Evolutionary conservation across 2,329 filamentous ascomycete species (phyloP), one percentile per base, ranked within the genome.

Genomic region (Phaeosphaeriaceae sp.): DNA sequence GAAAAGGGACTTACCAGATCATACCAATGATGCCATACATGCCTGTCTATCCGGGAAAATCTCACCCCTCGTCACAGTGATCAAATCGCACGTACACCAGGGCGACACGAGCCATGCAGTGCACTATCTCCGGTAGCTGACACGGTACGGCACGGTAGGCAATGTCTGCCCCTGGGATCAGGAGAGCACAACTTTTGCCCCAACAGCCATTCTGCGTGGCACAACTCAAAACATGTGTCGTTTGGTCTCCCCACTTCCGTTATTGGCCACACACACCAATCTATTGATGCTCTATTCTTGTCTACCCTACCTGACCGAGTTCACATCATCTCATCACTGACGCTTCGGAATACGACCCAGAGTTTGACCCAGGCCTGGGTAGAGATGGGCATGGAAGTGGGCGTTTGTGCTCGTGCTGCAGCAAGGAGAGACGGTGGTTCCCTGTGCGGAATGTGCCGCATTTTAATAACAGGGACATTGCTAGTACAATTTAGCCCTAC

Each of bases 101-200:
- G 49, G 46, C 36, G 48, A 55, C 46, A 48, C 16, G 42, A 30
- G 42, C 48, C 47, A 50, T 54, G 52, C 43, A 47, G 34, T 45
- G 52, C 54, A 50, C 32, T 39, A 55, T 54, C 52, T 51, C 52
- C 49, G 42, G 37, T 43, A 40, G 44, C 50, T 53, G 47, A 42
- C 46, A 38, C 46, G 48, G 52, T 48, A 54, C 50, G 15, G 40
- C 42, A 47, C 21, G 30, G 21, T n/a, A 47, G 46, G 20, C 36
- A 39, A 37, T 42, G 29, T n/a, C n/a, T 28, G 33, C 32, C n/a
- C 32, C 42, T 42, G 42, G 40, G 42, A 30, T 38, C 28, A 37
- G 20, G 39, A n/a, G 18, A 29, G 26, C 40, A 32, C 29, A 29
- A 41, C 40, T 42, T 39, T 37, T 32, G 41, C 42, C 35, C 47